Conservation (phyloP, 345 rosid genomes). For the Euphorbia peplus region DNA sequence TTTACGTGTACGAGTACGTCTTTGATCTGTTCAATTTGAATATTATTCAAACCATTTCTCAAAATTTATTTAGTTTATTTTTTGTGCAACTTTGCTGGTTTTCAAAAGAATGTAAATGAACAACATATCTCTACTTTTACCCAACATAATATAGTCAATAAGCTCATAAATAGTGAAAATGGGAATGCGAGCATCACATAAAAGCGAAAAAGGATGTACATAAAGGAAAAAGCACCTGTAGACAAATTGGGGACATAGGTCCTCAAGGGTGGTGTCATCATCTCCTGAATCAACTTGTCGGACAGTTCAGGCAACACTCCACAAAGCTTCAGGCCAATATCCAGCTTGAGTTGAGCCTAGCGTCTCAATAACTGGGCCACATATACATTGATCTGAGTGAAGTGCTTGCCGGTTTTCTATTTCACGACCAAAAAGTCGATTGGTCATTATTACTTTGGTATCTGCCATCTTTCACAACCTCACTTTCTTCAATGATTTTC, state of each 20-base stretch:
- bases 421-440: conserved; percentile 49
- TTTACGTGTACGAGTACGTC: too few species aligned
- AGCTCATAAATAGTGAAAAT: too few species aligned
- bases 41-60: too few species aligned
- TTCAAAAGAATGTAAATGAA: neutral
- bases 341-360: conserved; percentile 84
- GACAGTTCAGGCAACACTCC: conserved; percentile 60
- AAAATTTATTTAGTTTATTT: neutral
- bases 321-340: conserved; percentile 56
- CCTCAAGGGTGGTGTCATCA: conserved; percentile 76
- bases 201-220: too few species aligned
- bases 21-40: conserved; percentile 59
- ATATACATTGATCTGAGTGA: conserved; percentile 63
- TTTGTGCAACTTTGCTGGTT: too few species aligned
- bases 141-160: too few species aligned
- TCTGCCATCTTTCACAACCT: neutral
- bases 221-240: too few species aligned
- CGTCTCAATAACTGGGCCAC: conserved; percentile 82
- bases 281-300: conserved; percentile 55
- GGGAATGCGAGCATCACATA: conserved; percentile 96
- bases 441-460: conserved; percentile 31
- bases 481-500: neutral
- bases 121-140: too few species aligned
- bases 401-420: conserved; percentile 60
- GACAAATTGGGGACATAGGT: conserved; percentile 65